Conservation (phyloP, 805 yeast genomes). For the Lipomyces lipofer region DNA sequence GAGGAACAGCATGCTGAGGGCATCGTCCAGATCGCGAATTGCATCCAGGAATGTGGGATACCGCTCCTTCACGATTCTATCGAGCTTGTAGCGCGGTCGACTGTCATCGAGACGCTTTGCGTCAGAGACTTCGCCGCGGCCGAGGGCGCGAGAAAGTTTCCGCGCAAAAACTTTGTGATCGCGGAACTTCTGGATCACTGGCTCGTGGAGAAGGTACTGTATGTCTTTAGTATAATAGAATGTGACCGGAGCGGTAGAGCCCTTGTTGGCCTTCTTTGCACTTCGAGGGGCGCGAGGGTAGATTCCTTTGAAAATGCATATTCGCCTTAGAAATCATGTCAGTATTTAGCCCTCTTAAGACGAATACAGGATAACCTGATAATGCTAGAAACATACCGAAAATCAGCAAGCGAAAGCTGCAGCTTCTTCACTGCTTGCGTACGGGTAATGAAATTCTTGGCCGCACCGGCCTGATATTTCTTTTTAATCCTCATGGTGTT, state of each 20-base stretch:
- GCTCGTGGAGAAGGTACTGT: constrained; percentile 93
- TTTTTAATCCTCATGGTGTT: constrained; percentile 59
- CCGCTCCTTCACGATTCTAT: constrained; percentile 89
- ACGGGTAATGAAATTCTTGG: constrained; percentile 88
- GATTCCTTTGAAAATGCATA: constrained; percentile 97
- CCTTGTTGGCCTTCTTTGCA: constrained; percentile 95
- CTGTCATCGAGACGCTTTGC: constrained; percentile 82
- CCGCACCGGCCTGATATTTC: constrained; percentile 82
- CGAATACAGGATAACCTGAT: neutral
- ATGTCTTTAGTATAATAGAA: constrained; percentile 93
- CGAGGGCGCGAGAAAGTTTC: constrained; percentile 84
- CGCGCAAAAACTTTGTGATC: constrained; percentile 94
- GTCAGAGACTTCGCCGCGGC: constrained; percentile 85
- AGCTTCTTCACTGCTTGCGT: constrained; percentile 90
- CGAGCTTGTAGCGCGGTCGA: constrained; percentile 82
- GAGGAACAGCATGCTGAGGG: constrained; percentile 88
- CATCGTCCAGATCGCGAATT: constrained; percentile 89
- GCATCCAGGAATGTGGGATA: constrained; percentile 94
- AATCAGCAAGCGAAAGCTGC: constrained; percentile 93
- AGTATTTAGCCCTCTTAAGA: neutral
- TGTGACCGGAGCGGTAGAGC: constrained; percentile 94
- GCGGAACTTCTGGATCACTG: constrained; percentile 84
- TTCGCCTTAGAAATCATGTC: constrained; percentile 53
- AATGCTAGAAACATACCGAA: constrained; percentile 43
- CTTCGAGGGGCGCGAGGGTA: constrained; percentile 96